These are phyloP conservation scores for Pezicula neosporulosa DNA, from an alignment of 2,329 filamentous ascomycete species.

Conservation along the genomic window DNA sequence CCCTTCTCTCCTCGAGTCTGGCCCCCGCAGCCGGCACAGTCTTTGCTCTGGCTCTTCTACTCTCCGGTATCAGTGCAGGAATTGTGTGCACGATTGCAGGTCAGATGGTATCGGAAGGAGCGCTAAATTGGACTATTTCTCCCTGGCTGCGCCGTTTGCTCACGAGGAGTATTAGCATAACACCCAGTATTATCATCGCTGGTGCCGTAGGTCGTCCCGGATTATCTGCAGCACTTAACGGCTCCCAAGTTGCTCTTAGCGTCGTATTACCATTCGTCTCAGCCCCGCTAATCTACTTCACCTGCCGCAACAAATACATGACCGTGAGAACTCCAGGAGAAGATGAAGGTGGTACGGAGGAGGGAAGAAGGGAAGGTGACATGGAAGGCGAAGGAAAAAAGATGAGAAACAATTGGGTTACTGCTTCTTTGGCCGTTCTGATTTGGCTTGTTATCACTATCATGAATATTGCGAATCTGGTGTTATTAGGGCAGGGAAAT, in stretches of 20 bases:
- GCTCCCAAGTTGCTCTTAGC: conserved; percentile 73
- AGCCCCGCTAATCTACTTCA: conserved; percentile 82
- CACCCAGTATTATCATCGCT: conserved; percentile 79
- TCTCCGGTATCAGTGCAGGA: conserved; percentile 77
- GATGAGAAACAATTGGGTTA: conserved; percentile 72
- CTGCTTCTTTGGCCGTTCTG: conserved; percentile 51
- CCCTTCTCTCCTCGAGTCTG: conserved; percentile 64
- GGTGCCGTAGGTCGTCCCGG: conserved; percentile 71
- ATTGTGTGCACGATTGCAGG: conserved; percentile 88
- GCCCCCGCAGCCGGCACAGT: conserved; percentile 74
- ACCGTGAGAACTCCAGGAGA: conserved; percentile 34
- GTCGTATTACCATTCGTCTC: conserved; percentile 80
- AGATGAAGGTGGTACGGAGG: conserved; percentile 14
- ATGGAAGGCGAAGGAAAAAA: conserved; percentile 18
- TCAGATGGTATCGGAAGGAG: conserved; percentile 85
- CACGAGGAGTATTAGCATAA: conserved; percentile 77
- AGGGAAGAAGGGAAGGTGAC: conserved; percentile 21
- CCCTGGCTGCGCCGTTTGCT: conserved; percentile 79
- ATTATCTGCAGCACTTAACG: conserved; percentile 69
- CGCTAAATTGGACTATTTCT: conserved; percentile 67
- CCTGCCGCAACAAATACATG: conserved; percentile 77
- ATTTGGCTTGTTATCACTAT: conserved; percentile 74
- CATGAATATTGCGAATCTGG: conserved; percentile 77
- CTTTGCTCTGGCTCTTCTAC: conserved; percentile 78
- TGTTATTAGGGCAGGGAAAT: conserved; percentile 51